Conservation (phyloP, 768 basidiomycete genomes). For the Kondoa subrosea region DNA sequence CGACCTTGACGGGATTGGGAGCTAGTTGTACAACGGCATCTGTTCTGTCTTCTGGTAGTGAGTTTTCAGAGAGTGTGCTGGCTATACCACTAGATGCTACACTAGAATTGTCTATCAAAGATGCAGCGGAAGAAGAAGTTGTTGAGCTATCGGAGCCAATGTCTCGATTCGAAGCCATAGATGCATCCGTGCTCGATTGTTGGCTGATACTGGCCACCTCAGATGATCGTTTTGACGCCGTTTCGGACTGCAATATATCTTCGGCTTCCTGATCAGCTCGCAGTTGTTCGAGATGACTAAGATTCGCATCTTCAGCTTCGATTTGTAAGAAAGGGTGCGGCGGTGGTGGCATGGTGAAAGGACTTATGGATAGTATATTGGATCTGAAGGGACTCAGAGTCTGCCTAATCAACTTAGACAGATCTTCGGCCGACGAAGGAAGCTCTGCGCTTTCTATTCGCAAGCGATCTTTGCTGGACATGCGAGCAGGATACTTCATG, state of each 20-base stretch:
- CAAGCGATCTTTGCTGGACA: no score
- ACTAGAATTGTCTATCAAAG: background rate
- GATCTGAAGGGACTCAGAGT: constrained; percentile 56
- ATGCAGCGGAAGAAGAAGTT: background rate
- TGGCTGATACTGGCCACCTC: no score
- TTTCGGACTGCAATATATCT: background rate
- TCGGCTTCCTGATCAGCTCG: background rate
- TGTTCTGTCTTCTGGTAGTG: background rate
- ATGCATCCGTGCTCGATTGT: no score
- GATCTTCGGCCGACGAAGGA: constrained; percentile 4
- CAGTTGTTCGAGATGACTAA: background rate
- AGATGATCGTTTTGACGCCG: background rate
- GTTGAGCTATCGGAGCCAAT: no score
- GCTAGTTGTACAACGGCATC: background rate
- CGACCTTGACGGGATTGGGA: background rate
- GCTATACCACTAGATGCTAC: background rate
- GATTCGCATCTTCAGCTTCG: constrained; percentile 54
- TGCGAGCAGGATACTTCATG: no score
- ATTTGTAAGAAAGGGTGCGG: constrained; percentile 74
- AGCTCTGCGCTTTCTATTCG: no score
- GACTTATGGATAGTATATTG: constrained; percentile 84
- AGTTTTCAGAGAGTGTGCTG: background rate
- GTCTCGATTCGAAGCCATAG: no score
- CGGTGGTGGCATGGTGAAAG: constrained; percentile 77
- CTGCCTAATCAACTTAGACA: constrained; percentile 7